Evolutionary conservation across 2,329 filamentous ascomycete species (phyloP).

Genomic region (Xylaria sp.): DNA sequence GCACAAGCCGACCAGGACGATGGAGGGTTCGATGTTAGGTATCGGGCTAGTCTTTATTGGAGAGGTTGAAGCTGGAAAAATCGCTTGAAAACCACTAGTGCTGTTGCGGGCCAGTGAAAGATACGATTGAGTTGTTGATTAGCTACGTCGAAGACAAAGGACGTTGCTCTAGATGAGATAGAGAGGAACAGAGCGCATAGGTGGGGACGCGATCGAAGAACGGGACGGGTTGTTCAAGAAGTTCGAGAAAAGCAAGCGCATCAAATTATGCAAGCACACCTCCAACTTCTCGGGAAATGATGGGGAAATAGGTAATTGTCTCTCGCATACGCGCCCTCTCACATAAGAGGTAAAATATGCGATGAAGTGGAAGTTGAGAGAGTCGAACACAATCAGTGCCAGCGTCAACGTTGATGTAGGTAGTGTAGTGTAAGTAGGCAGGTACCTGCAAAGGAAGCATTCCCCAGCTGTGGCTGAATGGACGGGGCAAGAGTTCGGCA

Average conservation of each 20-base stretch:
- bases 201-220: constrained; percentile 21
- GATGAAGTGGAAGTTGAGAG: neutral
- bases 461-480: constrained; percentile 15
- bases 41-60: constrained; percentile 22
- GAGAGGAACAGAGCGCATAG: constrained; percentile 11
- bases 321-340: neutral
- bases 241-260: constrained; percentile 7
- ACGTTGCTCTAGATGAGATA: constrained; percentile 7
- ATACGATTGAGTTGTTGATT: constrained; percentile 9
- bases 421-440: neutral
- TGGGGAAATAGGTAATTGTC: constrained; percentile 1
- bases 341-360: neutral
- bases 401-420: constrained; percentile 17
- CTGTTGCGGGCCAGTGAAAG: neutral
- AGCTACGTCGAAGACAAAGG: constrained; percentile 1
- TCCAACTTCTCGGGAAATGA: neutral
- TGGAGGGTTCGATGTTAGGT: neutral
- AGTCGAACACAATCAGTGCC: constrained; percentile 11
- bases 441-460: constrained; percentile 8
- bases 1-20: constrained; percentile 15
- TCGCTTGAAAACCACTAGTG: neutral
- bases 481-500: neutral
- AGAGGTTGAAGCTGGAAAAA: neutral
- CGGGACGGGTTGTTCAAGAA: neutral
- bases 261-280: neutral